phyloP scores from a whole-genome alignment of 1,284 basidiomycete genomes.

The Puccinia brachypodii region DNA sequence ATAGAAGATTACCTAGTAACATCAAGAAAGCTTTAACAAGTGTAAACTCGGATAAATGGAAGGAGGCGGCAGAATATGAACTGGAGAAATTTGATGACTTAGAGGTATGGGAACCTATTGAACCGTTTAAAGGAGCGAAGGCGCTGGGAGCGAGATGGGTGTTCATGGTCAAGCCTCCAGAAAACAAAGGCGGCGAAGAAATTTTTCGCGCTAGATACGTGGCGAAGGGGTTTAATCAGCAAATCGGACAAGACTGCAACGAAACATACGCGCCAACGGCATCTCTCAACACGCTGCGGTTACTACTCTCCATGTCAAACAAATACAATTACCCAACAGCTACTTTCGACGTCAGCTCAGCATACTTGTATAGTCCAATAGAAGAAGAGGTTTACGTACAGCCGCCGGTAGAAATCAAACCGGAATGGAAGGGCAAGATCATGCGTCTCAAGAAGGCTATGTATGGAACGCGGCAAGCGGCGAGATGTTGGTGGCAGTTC shows the following conservation, averaged over 20 bases:
- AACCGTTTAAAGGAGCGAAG: not conserved
- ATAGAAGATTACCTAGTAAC: not conserved
- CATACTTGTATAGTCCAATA: conserved; percentile 8
- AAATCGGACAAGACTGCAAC: conserved; percentile 43
- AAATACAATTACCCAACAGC: not conserved
- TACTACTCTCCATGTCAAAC: conserved; percentile 45
- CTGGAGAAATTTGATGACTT: not conserved
- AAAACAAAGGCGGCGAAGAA: not conserved
- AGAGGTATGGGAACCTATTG: not conserved
- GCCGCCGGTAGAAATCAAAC: not conserved
- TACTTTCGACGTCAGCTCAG: not conserved
- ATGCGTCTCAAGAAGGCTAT: conserved; percentile 6
- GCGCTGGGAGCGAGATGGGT: not conserved
- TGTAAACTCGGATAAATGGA: not conserved
- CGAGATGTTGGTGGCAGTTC: not conserved
- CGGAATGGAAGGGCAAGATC: not conserved
- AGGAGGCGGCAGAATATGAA: not conserved
- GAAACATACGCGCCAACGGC: conserved; percentile 49
- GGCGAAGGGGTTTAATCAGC: conserved; percentile 49
- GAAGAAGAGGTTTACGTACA: not conserved
- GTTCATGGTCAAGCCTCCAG: not conserved
- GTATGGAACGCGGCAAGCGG: not conserved
- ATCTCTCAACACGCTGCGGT: conserved; percentile 11
- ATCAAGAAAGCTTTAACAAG: not conserved
- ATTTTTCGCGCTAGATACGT: conserved; percentile 40